These are phyloP conservation scores for Avena insularis DNA, from an alignment of 176 grass and related monocot genomes.

Conservation along the genomic window DNA sequence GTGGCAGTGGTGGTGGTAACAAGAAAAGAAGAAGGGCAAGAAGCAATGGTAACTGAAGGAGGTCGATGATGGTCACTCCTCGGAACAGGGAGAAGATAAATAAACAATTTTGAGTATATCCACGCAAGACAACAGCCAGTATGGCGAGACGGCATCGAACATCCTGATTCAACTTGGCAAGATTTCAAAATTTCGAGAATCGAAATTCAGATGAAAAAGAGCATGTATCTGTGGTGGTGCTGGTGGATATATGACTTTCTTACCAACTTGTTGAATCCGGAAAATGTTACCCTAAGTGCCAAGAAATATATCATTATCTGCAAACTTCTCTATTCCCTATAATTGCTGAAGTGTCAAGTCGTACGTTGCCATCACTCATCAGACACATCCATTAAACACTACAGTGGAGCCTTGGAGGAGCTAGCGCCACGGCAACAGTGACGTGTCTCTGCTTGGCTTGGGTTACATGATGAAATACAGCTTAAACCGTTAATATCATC, in stretches of 20 bases:
- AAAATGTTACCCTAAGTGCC: constrained; percentile 3
- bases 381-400: no score
- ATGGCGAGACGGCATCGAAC: not conserved
- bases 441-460: no score
- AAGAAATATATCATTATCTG: constrained; percentile 15
- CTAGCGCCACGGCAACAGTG: no score
- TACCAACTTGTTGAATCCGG: not conserved
- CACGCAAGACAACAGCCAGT: not conserved
- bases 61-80: not conserved
- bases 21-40: constrained; percentile 86
- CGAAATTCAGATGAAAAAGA: constrained; percentile 1
- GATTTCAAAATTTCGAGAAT: not conserved
- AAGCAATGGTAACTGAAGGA: constrained; percentile 67
- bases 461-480: no score
- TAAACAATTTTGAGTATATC: constrained; percentile 29
- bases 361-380: no score
- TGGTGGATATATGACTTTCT: not conserved
- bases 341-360: no score
- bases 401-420: no score
- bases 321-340: not conserved
- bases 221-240: not conserved
- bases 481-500: no score
- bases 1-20: constrained; percentile 41
- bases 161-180: constrained; percentile 25
- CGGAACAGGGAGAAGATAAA: constrained; percentile 20